phyloP scores from a whole-genome alignment of 805 yeast genomes.

The Candida michaelii region DNA sequence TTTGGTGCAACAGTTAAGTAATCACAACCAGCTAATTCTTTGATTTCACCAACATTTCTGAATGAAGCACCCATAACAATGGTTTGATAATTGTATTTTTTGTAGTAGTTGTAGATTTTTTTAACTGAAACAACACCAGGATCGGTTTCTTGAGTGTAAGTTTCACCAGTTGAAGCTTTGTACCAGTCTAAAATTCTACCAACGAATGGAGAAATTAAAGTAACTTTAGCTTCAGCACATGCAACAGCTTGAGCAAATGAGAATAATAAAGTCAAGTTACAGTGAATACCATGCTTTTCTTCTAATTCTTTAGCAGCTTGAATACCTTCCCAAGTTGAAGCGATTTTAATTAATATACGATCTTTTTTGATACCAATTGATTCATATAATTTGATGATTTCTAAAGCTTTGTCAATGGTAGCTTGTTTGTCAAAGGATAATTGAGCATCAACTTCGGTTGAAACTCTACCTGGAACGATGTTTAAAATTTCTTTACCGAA shows the following conservation, averaged over 20 bases:
- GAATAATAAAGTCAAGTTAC: slow-evolving; percentile 93
- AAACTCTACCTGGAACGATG: slow-evolving; percentile 98
- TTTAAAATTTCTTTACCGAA: slow-evolving; percentile 91
- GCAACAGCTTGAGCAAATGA: slow-evolving; percentile 98
- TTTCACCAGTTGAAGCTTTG: slow-evolving; percentile 91
- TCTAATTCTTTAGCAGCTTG: slow-evolving; percentile 97
- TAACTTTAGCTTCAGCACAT: slow-evolving; percentile 95
- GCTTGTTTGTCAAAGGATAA: slow-evolving; percentile 94
- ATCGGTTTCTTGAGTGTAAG: slow-evolving; percentile 75
- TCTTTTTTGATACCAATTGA: slow-evolving; percentile 83
- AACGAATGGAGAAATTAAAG: slow-evolving; percentile 97
- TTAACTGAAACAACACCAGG: slow-evolving; percentile 96
- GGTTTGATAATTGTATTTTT: slow-evolving; percentile 93
- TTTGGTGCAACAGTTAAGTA: slow-evolving; percentile 93
- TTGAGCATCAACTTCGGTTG: slow-evolving; percentile 99
- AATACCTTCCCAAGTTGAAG: slow-evolving; percentile 99
- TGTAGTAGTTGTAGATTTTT: slow-evolving; percentile 93
- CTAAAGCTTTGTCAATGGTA: slow-evolving; percentile 89
- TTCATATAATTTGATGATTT: slow-evolving; percentile 85
- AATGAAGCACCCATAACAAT: slow-evolving; percentile 99
- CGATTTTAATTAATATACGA: slow-evolving; percentile 91
- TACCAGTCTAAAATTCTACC: slow-evolving; percentile 99
- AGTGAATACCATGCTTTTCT: slow-evolving; percentile 85
- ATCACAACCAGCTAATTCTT: slow-evolving; percentile 96
- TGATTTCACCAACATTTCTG: slow-evolving; percentile 95